phyloP scores from a whole-genome alignment of 2,329 filamentous ascomycete species.

The Blastomyces silverae region DNA sequence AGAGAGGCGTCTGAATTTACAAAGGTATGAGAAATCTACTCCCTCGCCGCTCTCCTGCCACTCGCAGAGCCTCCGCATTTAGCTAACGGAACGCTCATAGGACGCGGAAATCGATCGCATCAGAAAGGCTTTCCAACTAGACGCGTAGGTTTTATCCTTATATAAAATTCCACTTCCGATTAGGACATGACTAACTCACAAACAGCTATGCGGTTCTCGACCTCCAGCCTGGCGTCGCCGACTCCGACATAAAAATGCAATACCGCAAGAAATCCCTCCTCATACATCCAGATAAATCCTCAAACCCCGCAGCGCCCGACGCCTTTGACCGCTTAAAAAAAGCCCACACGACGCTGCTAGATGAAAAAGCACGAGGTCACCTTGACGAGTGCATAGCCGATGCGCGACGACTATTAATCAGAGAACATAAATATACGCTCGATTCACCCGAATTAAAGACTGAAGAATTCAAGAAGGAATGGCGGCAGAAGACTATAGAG shows the following conservation, averaged over 20 bases:
- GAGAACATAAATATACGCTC: constrained; percentile 86
- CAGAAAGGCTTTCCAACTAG: constrained; percentile 75
- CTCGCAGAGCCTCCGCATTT: constrained; percentile 10
- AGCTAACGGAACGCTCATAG: constrained; percentile 40
- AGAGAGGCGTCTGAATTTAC: constrained; percentile 82
- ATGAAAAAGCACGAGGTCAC: constrained; percentile 80
- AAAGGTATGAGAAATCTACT: constrained; percentile 53
- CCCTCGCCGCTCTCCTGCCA: constrained; percentile 9
- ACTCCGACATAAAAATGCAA: constrained; percentile 87
- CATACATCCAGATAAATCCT: constrained; percentile 97
- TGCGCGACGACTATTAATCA: constrained; percentile 87
- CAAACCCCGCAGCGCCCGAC: constrained; percentile 81
- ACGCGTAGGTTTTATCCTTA: constrained; percentile 48
- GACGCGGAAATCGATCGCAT: constrained; percentile 96
- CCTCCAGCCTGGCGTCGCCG: constrained; percentile 87
- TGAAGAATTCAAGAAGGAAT: constrained; percentile 71
- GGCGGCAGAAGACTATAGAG: constrained; percentile 82
- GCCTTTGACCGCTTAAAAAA: constrained; percentile 96
- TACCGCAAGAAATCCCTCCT: constrained; percentile 98
- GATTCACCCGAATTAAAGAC: constrained; percentile 79
- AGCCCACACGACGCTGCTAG: constrained; percentile 81
- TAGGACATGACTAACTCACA: constrained; percentile 1
- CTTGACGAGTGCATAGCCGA: constrained; percentile 95
- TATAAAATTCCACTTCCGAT: not conserved
- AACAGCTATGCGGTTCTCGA: constrained; percentile 86